Evolutionary conservation across 2,329 filamentous ascomycete genomes (phyloP), one percentile per base, ranked within the genome.

Genomic region (Hypoxylon sp.): DNA sequence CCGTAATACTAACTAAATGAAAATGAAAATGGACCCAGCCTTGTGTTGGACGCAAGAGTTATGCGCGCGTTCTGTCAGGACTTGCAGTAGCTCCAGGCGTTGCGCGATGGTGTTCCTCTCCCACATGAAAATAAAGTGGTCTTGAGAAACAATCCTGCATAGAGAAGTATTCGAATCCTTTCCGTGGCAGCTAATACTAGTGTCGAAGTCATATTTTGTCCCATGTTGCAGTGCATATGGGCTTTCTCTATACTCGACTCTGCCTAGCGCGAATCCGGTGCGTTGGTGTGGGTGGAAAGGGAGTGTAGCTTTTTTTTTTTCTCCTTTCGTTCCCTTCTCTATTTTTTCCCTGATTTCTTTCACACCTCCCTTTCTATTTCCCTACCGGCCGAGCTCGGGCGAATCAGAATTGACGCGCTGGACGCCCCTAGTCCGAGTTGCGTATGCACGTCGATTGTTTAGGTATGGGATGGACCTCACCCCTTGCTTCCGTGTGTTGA

Each of bases 401-500:
- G 71, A 74, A 75, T 75, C 73, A 75, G 63, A 50, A 53, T 65
- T 61, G 51, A 57, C 46, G 59, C 57, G 67, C 32, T 60, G 48
- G 38, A 48, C 43, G 49, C 36, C 38, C 45, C 58, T 64, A 65
- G 64, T 63, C 64, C 58, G 58, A 46, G 43, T 38, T 70, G 61
- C 69, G 63, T 55, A 75, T 75, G 74, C 73, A 69, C 45, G 70
- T 74, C 67, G 72, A 75, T 73, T 68, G 60, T 74, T 75, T 74
- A 51, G 68, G 72, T 60, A 58, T 71, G 57, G 67, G 57, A 70
- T 72, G 63, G 66, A 41, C 52, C 62, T 63, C 55, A 56, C 64
- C 65, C 67, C 67, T 65, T 67, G 65, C 58, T 59, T 61, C 65
- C 45, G 55, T 51, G 49, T 65, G 58, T 65, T 71, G 72, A 75